Conservation (phyloP, 116 monocot species). For the Cymodocea nodosa region DNA sequence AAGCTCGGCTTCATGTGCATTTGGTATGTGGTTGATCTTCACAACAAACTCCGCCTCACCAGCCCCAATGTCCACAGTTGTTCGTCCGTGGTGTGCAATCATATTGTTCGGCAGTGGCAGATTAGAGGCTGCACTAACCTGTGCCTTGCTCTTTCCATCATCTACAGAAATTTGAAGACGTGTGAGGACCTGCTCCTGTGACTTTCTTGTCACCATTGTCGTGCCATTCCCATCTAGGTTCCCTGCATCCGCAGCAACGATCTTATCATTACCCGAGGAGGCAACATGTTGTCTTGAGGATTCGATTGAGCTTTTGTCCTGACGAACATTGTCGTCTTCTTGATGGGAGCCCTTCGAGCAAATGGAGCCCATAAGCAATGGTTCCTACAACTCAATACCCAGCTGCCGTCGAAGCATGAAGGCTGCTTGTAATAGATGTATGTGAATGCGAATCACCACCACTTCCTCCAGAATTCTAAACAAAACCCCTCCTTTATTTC, state of each 20-base stretch:
- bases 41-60: constrained; percentile 8
- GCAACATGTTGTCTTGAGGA: constrained; percentile 22
- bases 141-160: constrained; percentile 2
- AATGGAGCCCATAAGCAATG: constrained; percentile 72
- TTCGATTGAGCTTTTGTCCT: constrained; percentile 25
- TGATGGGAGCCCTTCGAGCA: constrained; percentile 40
- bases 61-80: constrained; percentile 21
- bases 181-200: constrained; percentile 11
- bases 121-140: background rate
- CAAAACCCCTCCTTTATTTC: too few species aligned
- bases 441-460: too few species aligned
- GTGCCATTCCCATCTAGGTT: background rate
- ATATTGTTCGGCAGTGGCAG: background rate
- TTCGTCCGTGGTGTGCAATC: constrained; percentile 24
- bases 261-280: constrained; percentile 22
- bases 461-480: too few species aligned
- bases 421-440: background rate
- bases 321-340: constrained; percentile 20
- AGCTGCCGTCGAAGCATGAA: constrained; percentile 4
- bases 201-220: constrained; percentile 12
- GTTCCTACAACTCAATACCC: background rate
- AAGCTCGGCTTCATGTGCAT: constrained; percentile 50
- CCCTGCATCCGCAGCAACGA: background rate
- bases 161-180: background rate
- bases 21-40: constrained; percentile 24